Evolutionary conservation across 2,329 filamentous ascomycete species (phyloP).

Genomic region (Cordyceps javanica): DNA sequence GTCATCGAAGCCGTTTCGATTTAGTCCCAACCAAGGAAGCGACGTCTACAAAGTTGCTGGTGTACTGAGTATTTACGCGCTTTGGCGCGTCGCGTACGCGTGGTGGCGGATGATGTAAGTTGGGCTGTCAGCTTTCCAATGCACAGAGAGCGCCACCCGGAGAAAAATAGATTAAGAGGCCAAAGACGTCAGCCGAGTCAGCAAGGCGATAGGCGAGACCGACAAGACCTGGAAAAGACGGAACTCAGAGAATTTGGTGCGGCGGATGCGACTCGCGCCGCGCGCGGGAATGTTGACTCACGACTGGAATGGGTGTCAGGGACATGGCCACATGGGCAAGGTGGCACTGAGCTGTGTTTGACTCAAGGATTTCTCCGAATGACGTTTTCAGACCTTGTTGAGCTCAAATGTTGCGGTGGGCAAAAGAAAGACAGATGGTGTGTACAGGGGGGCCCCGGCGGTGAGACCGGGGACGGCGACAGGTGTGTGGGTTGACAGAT

Average conservation of each 20-base stretch:
- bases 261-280: neutral
- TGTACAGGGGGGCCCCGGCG: neutral
- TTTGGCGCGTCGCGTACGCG: neutral
- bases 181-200: neutral
- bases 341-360: neutral
- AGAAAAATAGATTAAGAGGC: neutral
- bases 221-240: neutral
- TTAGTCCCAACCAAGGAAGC: neutral
- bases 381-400: neutral
- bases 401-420: no score
- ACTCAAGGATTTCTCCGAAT: neutral
- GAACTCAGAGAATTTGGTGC: neutral
- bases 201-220: neutral
- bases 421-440: neutral
- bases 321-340: slow-evolving; percentile 1
- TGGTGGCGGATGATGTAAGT: neutral
- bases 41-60: neutral
- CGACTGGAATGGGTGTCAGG: slow-evolving; percentile 4
- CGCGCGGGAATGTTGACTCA: slow-evolving; percentile 1
- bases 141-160: neutral
- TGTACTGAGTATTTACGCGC: neutral
- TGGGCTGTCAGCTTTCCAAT: neutral
- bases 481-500: neutral
- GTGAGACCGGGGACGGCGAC: no score
- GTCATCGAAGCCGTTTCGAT: slow-evolving; percentile 4